phyloP scores from a whole-genome alignment of 805 yeast genomes.

The Blastobotrys chiropterorum region DNA sequence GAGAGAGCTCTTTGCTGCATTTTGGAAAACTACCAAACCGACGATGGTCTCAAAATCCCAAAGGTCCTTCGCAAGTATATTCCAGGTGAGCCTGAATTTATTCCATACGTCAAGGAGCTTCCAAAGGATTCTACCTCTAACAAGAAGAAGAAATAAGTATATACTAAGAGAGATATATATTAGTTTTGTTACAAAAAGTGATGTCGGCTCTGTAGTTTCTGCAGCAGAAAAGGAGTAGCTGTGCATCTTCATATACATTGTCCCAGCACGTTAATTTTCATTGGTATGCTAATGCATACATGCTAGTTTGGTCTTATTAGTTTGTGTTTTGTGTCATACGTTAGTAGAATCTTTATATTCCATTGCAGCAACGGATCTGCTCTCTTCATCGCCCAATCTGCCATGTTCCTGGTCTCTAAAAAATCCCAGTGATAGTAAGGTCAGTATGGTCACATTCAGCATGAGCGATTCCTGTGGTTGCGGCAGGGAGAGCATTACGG shows the following conservation, averaged over 20 bases:
- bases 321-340: no score
- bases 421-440: not conserved
- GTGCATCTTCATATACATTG: no score
- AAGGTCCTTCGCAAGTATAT: slow-evolving; percentile 93
- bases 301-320: no score
- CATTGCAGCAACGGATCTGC: not conserved
- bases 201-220: no score
- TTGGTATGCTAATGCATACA: no score
- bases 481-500: not conserved
- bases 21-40: slow-evolving; percentile 96
- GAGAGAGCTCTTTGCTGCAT: slow-evolving; percentile 98
- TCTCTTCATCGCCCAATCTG: not conserved
- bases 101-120: slow-evolving; percentile 83
- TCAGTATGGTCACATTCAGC: not conserved
- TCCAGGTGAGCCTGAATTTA: slow-evolving; percentile 97
- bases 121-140: slow-evolving; percentile 59
- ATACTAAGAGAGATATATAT: no score
- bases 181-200: no score
- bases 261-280: no score
- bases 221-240: no score
- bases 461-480: not conserved
- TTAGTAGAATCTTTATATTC: not conserved
- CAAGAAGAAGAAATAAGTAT: slow-evolving; percentile 14
- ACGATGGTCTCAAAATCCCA: slow-evolving; percentile 88
- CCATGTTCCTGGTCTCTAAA: not conserved